Base-by-base conservation (phyloP, 1,284 basidiomycete species). In the Jaminaea rosea region DNA sequence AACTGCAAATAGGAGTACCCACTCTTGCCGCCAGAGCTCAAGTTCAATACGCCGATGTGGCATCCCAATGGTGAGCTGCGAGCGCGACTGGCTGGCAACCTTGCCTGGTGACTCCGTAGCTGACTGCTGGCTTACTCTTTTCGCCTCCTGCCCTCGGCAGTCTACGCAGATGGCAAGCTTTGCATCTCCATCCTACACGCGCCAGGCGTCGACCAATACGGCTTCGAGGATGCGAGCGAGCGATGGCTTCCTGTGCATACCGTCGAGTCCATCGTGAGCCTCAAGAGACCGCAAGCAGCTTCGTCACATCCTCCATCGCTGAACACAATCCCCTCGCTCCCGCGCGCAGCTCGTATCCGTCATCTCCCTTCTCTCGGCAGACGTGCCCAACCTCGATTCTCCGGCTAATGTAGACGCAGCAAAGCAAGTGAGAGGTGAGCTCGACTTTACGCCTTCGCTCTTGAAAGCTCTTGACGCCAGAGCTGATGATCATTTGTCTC, bases 181-280 rank as follows among this genome's bases (percentile, higher is more conserved):
- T 98, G 93, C 77, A 88, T 98, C 56, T 97, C 93, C 34, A 97
- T 98, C 69, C 79, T 98, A 88, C 93, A 99, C 72, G 84, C 88
- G 31, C 94, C 94, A 1, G 93, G 91, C 45, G 88, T 93, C 55
- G 94, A 99, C 76, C 87, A 97, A 76, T 98, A 88, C 74, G 94
- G 94, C 7, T 97, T 92, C 69, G 94, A 99, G 75, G 88, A 96
- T 69, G 92, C 94, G 0, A 86, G 89, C 47, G 94, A 99, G 78
- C 78, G 94, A 57, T 99, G 94, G 94, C 79, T 93, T 75, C 94
- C 94, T 0, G 90, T 99, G 21, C 94, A 98, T 73, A 88, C 87
- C 0, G 86, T 96, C 41, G 92, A 97, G 77, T 91, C 90, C 9
- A 97, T 99, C 59, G 93, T 96, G 64, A 75, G 91, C 13, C 2